Percentiles rank a stretch among this genome's conserved stretches.
Evolutionary conservation across 1,284 basidiomycete genomes (phyloP).

Genomic region (Ganoderma sinense): DNA sequence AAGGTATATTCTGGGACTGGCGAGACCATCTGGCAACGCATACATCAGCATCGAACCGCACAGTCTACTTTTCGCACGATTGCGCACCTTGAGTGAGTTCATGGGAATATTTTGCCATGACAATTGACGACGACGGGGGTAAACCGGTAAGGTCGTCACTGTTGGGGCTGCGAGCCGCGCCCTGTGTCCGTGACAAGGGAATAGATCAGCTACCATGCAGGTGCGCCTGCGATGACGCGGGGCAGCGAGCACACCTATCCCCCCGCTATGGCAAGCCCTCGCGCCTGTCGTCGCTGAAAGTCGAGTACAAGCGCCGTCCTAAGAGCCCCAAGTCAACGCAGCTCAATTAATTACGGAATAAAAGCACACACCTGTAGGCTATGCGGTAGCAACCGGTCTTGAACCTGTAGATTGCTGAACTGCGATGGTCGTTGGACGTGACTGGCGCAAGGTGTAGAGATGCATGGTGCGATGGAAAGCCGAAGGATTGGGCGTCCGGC

Average conservation of each 20-base stretch:
- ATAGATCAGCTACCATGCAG: not conserved
- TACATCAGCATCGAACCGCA: not conserved
- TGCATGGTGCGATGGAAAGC: not conserved
- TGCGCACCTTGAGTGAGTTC: not conserved
- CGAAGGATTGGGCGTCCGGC: not conserved
- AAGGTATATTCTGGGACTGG: not conserved
- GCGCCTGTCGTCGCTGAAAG: not conserved
- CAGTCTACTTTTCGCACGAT: not conserved
- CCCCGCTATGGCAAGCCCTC: not conserved
- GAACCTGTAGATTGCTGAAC: not conserved
- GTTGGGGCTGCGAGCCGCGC: not conserved
- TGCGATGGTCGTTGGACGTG: not conserved
- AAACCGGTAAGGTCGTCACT: not conserved
- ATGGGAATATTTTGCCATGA: not conserved
- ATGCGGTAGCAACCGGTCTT: not conserved
- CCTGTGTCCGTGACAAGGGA: not conserved
- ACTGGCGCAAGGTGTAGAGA: not conserved
- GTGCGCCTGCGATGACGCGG: not conserved
- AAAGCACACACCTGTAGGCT: not conserved
- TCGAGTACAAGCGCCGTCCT: not conserved
- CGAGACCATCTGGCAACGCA: not conserved
- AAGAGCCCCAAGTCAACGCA: not conserved
- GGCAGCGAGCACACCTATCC: not conserved
- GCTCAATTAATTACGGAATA: not conserved
- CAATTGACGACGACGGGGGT: too few species aligned